These are phyloP conservation scores for Umbellularia californica DNA, from an alignment of 164 flowering plant species.

Conservation along the genomic window DNA sequence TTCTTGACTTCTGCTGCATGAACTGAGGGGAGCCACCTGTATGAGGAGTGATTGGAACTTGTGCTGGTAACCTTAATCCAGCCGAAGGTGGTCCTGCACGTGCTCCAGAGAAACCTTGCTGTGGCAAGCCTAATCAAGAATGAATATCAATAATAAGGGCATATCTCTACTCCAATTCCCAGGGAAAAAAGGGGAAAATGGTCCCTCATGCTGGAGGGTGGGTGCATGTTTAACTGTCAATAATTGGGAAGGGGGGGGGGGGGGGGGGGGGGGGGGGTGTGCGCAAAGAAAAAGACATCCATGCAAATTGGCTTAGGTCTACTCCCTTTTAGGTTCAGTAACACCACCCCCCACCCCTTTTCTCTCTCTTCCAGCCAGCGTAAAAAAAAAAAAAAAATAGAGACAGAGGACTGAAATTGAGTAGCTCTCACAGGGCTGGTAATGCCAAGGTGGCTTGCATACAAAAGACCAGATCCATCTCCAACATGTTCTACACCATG, in stretches of 20 bases:
- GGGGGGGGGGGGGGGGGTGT: no score
- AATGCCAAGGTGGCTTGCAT: not conserved
- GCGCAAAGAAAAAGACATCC: not conserved
- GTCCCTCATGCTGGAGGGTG: no score
- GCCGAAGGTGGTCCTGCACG: constrained; percentile 34
- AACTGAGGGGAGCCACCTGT: constrained; percentile 35
- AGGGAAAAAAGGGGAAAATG: no score
- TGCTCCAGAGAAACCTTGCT: constrained; percentile 43
- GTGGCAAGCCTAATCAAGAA: constrained; percentile 49
- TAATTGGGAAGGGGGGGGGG: no score
- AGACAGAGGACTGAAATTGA: not conserved
- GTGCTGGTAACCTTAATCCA: constrained; percentile 52
- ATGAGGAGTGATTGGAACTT: constrained; percentile 22
- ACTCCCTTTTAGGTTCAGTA: no score
- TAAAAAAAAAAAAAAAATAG: not conserved
- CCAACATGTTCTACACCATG: not conserved
- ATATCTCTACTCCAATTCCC: no score
- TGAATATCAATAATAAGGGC: no score
- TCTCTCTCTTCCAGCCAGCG: not conserved
- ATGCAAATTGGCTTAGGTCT: no score
- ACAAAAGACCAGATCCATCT: not conserved
- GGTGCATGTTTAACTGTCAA: no score
- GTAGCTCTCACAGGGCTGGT: no score
- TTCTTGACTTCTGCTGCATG: constrained; percentile 61
- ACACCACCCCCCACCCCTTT: no score